phyloP scores from a whole-genome alignment of 1,284 basidiomycete genomes.

The Crepidotus sp. region DNA sequence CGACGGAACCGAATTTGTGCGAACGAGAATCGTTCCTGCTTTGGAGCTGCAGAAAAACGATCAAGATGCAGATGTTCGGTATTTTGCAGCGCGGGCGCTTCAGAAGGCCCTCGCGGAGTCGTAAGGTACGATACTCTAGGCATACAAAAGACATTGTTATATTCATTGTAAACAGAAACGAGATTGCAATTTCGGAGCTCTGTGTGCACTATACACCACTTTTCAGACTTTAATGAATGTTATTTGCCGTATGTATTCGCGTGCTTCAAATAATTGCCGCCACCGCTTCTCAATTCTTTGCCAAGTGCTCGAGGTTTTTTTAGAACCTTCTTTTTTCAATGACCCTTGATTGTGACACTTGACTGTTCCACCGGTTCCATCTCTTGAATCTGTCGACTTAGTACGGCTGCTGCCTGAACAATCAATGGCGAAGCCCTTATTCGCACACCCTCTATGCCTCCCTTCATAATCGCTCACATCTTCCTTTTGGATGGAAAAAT shows the following conservation, averaged over 20 bases:
- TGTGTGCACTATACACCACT: constrained; percentile 11
- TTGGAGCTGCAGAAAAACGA: constrained; percentile 88
- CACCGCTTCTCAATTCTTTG: neutral
- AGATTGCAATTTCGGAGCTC: constrained; percentile 10
- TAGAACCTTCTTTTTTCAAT: neutral
- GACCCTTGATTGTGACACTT: constrained; percentile 2
- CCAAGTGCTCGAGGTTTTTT: neutral
- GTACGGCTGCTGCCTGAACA: neutral
- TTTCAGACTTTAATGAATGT: constrained; percentile 15
- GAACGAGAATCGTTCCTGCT: constrained; percentile 70
- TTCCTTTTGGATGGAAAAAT: neutral
- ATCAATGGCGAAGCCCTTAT: neutral
- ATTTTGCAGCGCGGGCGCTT: constrained; percentile 66
- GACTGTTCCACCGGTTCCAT: constrained; percentile 8
- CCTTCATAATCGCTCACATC: neutral
- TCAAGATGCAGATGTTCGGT: constrained; percentile 91
- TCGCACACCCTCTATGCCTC: too few relatives aligned
- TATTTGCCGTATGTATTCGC: constrained; percentile 12
- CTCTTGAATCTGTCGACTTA: neutral
- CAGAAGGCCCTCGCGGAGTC: constrained; percentile 38
- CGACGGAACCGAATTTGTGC: constrained; percentile 71
- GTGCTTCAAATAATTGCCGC: neutral
- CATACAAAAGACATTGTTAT: constrained; percentile 4
- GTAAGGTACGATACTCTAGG: constrained; percentile 13
- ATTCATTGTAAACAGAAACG: constrained; percentile 2